Evolutionary conservation across 1,284 basidiomycete species (phyloP), one percentile per base, ranked within the genome.

Genomic region (Fomitopsis palustris): DNA sequence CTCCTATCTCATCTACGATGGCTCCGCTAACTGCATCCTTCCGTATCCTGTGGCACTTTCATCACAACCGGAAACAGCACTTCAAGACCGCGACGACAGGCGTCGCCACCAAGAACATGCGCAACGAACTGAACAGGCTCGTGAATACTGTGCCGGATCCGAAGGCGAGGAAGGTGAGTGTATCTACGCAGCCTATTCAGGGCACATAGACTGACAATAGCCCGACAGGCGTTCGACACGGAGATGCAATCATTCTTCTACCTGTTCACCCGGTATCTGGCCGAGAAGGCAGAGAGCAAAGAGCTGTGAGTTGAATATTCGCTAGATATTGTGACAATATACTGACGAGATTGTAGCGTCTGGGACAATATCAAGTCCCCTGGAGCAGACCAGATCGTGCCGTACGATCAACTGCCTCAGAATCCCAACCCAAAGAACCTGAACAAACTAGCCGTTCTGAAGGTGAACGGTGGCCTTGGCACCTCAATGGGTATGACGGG

Each of bases 161-260:
- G 45, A 74, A 78, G 45, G 87, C 89, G 61, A 92, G 90, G 79
- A 93, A 91, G 88, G 96, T 94, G n/a, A n/a, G 61, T 62, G 83
- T 25, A 19, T 25, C 35, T 35, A n/a, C 33, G 37, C 9, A 33
- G 27, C 10, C 7, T 19, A 14, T 19, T 17, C 25, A 49, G 27
- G 16, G 23, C 9, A 25, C 5, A 27, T 47, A 19, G 19, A 37
- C 49, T 39, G 29, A 49, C 43, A 25, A 17, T 35, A 16, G 38
- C 19, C 21, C 38, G 43, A 23, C 73, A 96, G 93, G 89, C 90
- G n/a, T 98, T 98, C 77, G 94, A 97, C 74, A 90, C 88, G 42
- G 95, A 99, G 79, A 98, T 98, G 96, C 91, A 96, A 71, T 89
- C 91, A 61, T 99, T 98, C 83, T 98, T 98, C 86, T 89, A 90